Evolutionary conservation across 352 stramenopile species (phyloP), one percentile per base, ranked within the genome.

Genomic region (Elongisporangium prolatum): DNA sequence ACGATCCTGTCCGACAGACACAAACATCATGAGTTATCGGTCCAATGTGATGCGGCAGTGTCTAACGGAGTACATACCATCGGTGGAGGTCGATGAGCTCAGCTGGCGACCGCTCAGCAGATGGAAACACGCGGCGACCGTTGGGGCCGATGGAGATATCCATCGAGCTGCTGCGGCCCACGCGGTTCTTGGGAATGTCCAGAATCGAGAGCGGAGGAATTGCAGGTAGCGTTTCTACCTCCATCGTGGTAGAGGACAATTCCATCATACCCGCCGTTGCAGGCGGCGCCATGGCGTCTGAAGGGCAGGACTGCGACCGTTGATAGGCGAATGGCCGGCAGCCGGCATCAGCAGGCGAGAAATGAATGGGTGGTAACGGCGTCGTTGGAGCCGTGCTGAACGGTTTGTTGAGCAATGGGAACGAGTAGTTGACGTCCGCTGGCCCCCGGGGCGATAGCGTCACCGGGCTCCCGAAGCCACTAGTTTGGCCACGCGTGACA

Each of bases 81-180:
- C 71, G 67, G 21, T 75, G 71, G 16, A 84, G 61, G 28, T 82
- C 74, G 37, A 77, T 70, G 3, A 61, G 37, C 22, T 78, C 59
- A 20, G 62, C 63, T 6, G 65, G 53, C 13, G 71, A 61, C 1
- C 60, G 59, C 21, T 68, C 67, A 48, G 67, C 52, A 34, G 61
- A 54, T 8, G 28, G 4, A 56, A 67, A 57, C 50, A 72, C 64
- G 49, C 34, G 63, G 51, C 64, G 64, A 20, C 74, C 61, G 13
- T 60, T 67, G 6, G 71, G 59, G 7, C 76, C 81, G 1, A 67
- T 59, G 18, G 59, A 60, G 4, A 50, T 59, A 25, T 88, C 81
- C 60, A 88, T 69, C 14, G 78, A 89, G 60, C 61, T 82, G 65
- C 81, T 91, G 28, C 78, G 77, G 56, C 83, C 72, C n/a, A 88